These are phyloP conservation scores for Leccinum griseonigrum DNA, from an alignment of 1,284 basidiomycete genomes.

Conservation along the genomic window DNA sequence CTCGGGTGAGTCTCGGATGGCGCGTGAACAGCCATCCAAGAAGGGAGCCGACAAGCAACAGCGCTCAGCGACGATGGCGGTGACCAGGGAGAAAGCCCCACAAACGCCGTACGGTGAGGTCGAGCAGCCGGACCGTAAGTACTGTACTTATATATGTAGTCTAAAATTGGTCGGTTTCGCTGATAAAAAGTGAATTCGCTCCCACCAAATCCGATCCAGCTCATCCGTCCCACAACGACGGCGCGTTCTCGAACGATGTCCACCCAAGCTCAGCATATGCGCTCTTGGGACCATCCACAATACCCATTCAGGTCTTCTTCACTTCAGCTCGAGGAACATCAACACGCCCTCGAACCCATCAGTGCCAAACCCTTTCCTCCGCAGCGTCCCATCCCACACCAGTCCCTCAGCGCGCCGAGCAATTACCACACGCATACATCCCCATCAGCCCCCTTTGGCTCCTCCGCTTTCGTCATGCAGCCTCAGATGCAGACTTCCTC, in stretches of 20 bases:
- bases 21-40: background rate
- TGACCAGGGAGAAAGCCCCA: background rate
- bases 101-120: background rate
- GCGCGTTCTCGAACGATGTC: constrained; percentile 18
- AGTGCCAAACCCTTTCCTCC: constrained; percentile 14
- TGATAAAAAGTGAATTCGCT: background rate
- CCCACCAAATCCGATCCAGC: background rate
- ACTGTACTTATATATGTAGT: no score
- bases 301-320: constrained; percentile 20
- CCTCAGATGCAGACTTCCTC: constrained; percentile 6
- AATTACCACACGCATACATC: constrained; percentile 17
- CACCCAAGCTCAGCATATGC: constrained; percentile 19
- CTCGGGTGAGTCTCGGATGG: background rate
- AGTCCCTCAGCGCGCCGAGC: constrained; percentile 4
- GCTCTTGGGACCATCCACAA: constrained; percentile 22
- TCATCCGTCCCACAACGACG: background rate
- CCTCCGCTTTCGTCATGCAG: constrained; percentile 16
- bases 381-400: constrained; percentile 12
- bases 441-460: constrained; percentile 5
- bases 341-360: constrained; percentile 17
- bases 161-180: background rate
- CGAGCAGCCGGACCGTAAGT: background rate
- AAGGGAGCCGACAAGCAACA: background rate
- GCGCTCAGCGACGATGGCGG: background rate
- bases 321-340: constrained; percentile 42